Base-by-base conservation (phyloP, 1,284 basidiomycete genomes). In the Ceratobasidium theobromae region DNA sequence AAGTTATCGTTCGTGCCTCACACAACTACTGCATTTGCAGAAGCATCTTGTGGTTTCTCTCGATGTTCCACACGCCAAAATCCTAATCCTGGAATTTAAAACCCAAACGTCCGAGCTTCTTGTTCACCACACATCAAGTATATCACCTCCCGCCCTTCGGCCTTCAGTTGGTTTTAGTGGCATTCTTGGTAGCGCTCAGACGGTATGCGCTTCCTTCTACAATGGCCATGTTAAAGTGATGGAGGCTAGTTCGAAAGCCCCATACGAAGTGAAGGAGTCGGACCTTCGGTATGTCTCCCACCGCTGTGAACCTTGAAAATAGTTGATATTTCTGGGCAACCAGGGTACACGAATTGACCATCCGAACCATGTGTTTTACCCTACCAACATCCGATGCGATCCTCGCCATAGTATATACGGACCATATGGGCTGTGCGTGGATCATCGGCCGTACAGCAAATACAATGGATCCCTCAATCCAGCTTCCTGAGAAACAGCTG, bases 341-440 rank as follows among this genome's bases (percentile, higher is more conserved):
- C 70, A 94, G 91, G 58, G 74, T 93, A 40, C 82, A 85, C 4
- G 91, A 95, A 72, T 77, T 90, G 65, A 92, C 87, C 71, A 77
- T 95, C 2, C 78, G 93, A 21, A 83, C 86, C 14, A 73, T 93
- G 21, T 78, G 83, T 1, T 91, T 94, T 76, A 74, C 57, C 8
- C 46, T 92, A 9, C 79, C 86, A 30, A 71, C 71, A 69, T 38
- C 73, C 58, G 52, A 78, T 1, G 51, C 69, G 0, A 78, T 82
- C 0, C 74, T 95, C 32, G 85, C 83, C 1, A 85, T 95, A 64
- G 77, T 93, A 3, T 83, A 90, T 68, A 74, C 85, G 14, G 85
- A 93, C 71, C 83, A 86, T 71, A 78, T 84, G 51, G 80, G 83
- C 53, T 79, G 81, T 16, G 75, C 88, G 1, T 86, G 86, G 57